Base-by-base conservation (phyloP, 306 rosid genomes). In the Datisca glomerata region DNA sequence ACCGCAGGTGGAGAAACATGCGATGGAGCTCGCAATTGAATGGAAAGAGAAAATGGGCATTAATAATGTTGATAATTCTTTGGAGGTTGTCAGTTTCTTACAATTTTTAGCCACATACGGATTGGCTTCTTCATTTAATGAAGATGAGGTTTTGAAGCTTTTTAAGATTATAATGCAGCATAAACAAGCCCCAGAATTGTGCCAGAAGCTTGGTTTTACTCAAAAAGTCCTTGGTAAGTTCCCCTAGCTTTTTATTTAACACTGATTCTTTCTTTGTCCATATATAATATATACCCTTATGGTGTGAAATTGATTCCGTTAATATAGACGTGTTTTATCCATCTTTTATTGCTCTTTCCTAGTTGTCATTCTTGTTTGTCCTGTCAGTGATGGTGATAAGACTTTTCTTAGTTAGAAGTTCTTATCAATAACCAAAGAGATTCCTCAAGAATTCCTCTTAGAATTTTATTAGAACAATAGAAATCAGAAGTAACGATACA, bases 11-110 rank as follows among this genome's bases (percentile, higher is more conserved):
- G 58, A 63, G 37, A 59, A 63, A 12, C 66, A 57, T 57, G 86
- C 92, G 13, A 20, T 34, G 63, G 68, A 71, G 41, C 43, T 84
- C 12, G 83, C 78, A 31, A 4, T 45, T 44, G 53, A 48, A 14
- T 63, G 81, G 81, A 63, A 64, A 66, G 51, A 37, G 1, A 56
- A 47, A 49, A 55, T 70, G 25, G 19, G 32, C 40, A 46, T 32
- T 42, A 23, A 45, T 27, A 12, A 31, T n/a, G n/a, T n/a, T 11
- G 72, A 55, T 46, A 41, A 64, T 45, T 63, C 66, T 20, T 36
- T 50, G 54, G 75, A 51, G 56, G 50, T 49, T 61, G 49, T 84
- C 54, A 68, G 55, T 31, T 73, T 76, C 60, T 57, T 84, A 42
- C 72, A 50, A 38, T 57, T 84, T 33, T 12, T 75, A 27, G 55